These are phyloP conservation scores for Magnaporthales sp. DNA, from an alignment of 2,329 filamentous ascomycete genomes.

Conservation along the genomic window DNA sequence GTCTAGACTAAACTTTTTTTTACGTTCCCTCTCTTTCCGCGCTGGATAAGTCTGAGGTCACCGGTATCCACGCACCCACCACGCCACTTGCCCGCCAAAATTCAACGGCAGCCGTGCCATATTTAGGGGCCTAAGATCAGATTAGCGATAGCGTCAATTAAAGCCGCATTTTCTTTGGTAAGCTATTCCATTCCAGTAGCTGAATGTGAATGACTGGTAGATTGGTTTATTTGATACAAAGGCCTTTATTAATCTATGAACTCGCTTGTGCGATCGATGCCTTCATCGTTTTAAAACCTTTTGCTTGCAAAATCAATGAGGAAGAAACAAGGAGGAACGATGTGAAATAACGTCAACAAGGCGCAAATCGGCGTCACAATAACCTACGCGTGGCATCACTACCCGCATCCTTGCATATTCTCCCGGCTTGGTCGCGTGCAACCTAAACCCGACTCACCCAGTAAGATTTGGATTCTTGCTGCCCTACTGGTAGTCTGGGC, in stretches of 20 bases:
- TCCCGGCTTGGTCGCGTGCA: background rate
- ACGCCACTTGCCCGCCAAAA: background rate
- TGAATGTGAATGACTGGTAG: too few relatives aligned
- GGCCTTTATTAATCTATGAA: too few relatives aligned
- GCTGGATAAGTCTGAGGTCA: background rate
- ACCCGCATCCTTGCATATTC: background rate
- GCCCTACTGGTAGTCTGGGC: background rate
- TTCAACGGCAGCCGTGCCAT: background rate
- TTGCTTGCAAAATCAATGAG: background rate
- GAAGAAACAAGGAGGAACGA: background rate
- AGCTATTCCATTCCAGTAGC: background rate
- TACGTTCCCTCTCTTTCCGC: background rate
- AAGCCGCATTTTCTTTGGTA: background rate
- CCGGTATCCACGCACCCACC: background rate
- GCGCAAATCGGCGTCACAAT: background rate
- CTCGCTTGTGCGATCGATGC: too few relatives aligned
- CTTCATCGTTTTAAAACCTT: background rate
- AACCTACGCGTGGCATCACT: background rate
- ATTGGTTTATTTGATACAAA: too few relatives aligned
- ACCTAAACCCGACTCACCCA: background rate
- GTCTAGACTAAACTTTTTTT: background rate
- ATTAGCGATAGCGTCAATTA: background rate
- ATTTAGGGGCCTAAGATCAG: background rate
- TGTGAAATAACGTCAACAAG: background rate
- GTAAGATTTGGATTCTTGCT: background rate